These are phyloP conservation scores for Elsinoe arachidis DNA, from an alignment of 2,329 filamentous ascomycete species.

Conservation along the genomic window DNA sequence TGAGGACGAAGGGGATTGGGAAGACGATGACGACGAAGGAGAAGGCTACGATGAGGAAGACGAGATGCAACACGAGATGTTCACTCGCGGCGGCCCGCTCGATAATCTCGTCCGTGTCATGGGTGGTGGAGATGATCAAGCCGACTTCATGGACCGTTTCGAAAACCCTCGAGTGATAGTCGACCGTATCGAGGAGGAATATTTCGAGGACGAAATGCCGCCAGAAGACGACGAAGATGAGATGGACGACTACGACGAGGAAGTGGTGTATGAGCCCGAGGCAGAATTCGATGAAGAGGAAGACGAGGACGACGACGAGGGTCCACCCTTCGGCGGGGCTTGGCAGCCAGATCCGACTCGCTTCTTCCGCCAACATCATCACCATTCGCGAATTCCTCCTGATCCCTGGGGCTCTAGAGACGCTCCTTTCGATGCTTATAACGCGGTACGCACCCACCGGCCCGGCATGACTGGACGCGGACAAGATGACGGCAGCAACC, in stretches of 20 bases:
- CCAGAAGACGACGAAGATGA: slow-evolving; percentile 43
- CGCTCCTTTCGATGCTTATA: slow-evolving; percentile 23
- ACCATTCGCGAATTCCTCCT: slow-evolving; percentile 24
- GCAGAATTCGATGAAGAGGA: slow-evolving; percentile 29
- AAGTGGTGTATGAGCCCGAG: slow-evolving; percentile 50
- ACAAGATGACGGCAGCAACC: slow-evolving; percentile 76
- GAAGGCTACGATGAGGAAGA: slow-evolving; percentile 47
- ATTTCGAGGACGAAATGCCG: slow-evolving; percentile 50
- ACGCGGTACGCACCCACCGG: slow-evolving; percentile 37
- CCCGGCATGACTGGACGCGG: slow-evolving; percentile 32
- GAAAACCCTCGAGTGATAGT: slow-evolving; percentile 32
- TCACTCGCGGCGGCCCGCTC: slow-evolving; percentile 32
- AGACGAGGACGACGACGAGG: slow-evolving; percentile 30
- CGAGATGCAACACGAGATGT: slow-evolving; percentile 39
- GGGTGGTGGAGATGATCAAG: slow-evolving; percentile 28
- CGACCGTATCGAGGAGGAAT: slow-evolving; percentile 40
- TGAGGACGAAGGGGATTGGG: slow-evolving; percentile 34
- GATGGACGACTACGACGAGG: slow-evolving; percentile 57
- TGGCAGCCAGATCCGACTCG: slow-evolving; percentile 37
- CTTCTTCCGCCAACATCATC: slow-evolving; percentile 35
- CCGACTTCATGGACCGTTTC: slow-evolving; percentile 31
- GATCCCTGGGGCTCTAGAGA: slow-evolving; percentile 8
- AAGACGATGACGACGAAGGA: slow-evolving; percentile 33
- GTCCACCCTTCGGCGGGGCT: slow-evolving; percentile 33
- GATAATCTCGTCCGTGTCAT: slow-evolving; percentile 20